Conservation (phyloP, 2,329 filamentous ascomycete genomes). For the Aspergillus jensenii region DNA sequence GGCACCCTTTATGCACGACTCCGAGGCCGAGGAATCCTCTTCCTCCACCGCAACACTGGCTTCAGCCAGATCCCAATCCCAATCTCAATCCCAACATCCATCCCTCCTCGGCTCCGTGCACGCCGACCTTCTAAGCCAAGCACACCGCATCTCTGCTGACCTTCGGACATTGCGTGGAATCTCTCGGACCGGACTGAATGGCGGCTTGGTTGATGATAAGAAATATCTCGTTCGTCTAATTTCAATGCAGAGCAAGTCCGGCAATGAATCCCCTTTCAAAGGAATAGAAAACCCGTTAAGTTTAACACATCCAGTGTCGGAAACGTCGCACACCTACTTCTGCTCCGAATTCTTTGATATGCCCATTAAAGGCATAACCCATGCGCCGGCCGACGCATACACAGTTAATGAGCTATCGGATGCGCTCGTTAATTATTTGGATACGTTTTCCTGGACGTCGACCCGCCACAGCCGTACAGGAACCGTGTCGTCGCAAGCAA, state of each 20-base stretch:
- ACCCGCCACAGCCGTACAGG: conserved; percentile 4
- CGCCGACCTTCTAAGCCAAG: conserved; percentile 14
- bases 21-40: not conserved
- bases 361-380: conserved; percentile 54
- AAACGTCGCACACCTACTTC: conserved; percentile 56
- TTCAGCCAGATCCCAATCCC: not conserved
- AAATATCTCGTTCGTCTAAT: conserved; percentile 8
- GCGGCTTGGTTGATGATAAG: conserved; percentile 13
- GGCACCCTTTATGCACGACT: not conserved
- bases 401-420: conserved; percentile 43
- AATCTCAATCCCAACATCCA: not conserved
- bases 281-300: not conserved
- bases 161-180: conserved; percentile 5
- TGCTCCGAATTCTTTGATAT: conserved; percentile 53
- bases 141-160: conserved; percentile 7
- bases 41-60: not conserved
- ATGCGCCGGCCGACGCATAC: conserved; percentile 54
- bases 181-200: not conserved
- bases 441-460: conserved; percentile 14
- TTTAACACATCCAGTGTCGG: conserved; percentile 34
- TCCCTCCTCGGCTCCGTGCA: not conserved
- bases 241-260: conserved; percentile 23
- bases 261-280: not conserved
- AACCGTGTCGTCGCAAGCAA: not conserved
- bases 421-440: conserved; percentile 4